phyloP scores from a whole-genome alignment of 78 protist species.

The Anaeramoeba ignava region DNA sequence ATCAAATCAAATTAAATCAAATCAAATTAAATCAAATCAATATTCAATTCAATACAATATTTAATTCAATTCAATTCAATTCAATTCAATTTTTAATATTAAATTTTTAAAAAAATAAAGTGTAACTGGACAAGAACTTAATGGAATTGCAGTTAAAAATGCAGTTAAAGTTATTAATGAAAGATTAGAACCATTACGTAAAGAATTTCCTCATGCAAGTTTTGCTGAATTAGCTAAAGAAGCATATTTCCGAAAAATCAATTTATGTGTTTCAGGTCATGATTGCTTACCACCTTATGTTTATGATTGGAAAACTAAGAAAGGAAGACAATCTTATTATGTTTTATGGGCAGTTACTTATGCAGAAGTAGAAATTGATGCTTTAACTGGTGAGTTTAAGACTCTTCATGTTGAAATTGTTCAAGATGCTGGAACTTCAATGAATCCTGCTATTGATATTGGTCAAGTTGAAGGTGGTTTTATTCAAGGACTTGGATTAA shows the following conservation, averaged over 20 bases:
- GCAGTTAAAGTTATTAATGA: neutral
- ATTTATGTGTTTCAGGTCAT: neutral
- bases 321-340: neutral
- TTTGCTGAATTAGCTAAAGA: neutral
- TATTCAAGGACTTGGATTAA: neutral
- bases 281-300: neutral
- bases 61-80: no score
- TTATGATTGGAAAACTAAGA: neutral
- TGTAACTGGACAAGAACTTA: neutral
- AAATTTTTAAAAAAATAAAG: no score
- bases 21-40: no score
- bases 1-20: no score
- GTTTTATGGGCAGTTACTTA: neutral
- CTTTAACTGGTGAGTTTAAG: neutral
- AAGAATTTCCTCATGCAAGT: neutral
- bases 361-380: neutral
- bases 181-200: neutral
- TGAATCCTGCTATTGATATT: neutral
- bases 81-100: no score
- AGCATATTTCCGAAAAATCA: neutral
- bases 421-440: neutral
- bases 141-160: neutral
- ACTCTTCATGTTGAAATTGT: neutral
- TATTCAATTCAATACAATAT: no score
- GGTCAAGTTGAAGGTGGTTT: neutral